Conservation (phyloP, 768 basidiomycete species). For the Leccinum subgranulosum region DNA sequence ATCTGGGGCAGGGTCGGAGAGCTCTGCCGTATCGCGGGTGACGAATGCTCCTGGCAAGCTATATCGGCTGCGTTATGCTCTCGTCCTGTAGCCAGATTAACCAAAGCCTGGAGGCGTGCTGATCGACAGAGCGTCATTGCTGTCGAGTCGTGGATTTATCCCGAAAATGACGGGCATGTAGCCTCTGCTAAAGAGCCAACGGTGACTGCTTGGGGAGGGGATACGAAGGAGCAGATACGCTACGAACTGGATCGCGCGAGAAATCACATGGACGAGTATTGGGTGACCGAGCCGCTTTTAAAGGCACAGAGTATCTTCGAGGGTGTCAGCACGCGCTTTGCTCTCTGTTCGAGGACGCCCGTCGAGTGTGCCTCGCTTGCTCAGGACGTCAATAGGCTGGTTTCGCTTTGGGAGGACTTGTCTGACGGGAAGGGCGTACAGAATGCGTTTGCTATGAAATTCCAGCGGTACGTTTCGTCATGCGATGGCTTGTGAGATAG, state of each 20-base stretch:
- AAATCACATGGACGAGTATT: slow-evolving; percentile 42
- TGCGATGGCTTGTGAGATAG: not conserved
- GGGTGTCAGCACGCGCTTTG: slow-evolving; percentile 45
- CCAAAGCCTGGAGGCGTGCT: slow-evolving; percentile 78
- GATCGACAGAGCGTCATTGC: slow-evolving; percentile 53
- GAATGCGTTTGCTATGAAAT: slow-evolving; percentile 49
- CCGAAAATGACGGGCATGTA: slow-evolving; percentile 33
- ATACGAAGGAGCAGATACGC: slow-evolving; percentile 44
- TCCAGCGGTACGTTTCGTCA: slow-evolving; percentile 50
- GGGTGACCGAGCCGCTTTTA: slow-evolving; percentile 40
- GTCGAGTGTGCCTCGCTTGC: slow-evolving; percentile 38
- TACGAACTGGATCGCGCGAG: slow-evolving; percentile 46
- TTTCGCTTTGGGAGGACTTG: slow-evolving; percentile 58
- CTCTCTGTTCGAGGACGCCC: slow-evolving; percentile 45
- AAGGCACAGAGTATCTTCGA: slow-evolving; percentile 50
- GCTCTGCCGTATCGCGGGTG: slow-evolving; percentile 64
- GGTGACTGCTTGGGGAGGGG: slow-evolving; percentile 70
- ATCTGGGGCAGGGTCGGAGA: slow-evolving; percentile 76
- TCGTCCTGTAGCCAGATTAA: slow-evolving; percentile 69
- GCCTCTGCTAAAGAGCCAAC: slow-evolving; percentile 38
- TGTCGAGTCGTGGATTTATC: slow-evolving; percentile 68
- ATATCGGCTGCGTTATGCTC: slow-evolving; percentile 70
- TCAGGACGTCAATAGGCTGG: slow-evolving; percentile 49
- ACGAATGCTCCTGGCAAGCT: slow-evolving; percentile 78
- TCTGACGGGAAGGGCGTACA: slow-evolving; percentile 34